These are phyloP conservation scores for Metschnikowia chrysomelidarum DNA, from an alignment of 805 yeast species.

Conservation along the genomic window DNA sequence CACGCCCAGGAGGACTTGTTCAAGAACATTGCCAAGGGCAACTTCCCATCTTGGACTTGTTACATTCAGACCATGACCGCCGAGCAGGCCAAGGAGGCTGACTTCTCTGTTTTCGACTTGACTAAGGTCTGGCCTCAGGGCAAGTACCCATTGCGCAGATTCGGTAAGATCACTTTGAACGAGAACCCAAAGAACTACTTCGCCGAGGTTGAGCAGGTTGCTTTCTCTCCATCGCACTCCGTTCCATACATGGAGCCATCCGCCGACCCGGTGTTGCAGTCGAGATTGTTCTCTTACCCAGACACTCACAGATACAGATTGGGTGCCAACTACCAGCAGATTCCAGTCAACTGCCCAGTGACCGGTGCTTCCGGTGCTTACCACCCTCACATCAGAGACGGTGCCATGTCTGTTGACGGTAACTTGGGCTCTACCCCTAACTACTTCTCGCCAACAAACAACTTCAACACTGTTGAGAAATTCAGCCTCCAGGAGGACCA, in stretches of 20 bases:
- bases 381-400: slow-evolving; percentile 79
- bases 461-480: slow-evolving; percentile 45
- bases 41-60: slow-evolving; percentile 80
- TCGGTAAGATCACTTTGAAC: slow-evolving; percentile 76
- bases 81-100: slow-evolving; percentile 69
- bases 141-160: slow-evolving; percentile 81
- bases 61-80: slow-evolving; percentile 85
- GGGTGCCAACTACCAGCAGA: slow-evolving; percentile 74
- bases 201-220: slow-evolving; percentile 85
- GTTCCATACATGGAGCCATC: slow-evolving; percentile 81
- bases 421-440: slow-evolving; percentile 79
- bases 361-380: slow-evolving; percentile 34
- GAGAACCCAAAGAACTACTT: slow-evolving; percentile 85
- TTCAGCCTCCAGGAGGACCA: slow-evolving; percentile 59
- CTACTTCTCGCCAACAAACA: slow-evolving; percentile 59
- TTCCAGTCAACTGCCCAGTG: slow-evolving; percentile 86
- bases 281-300: slow-evolving; percentile 78
- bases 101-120: slow-evolving; percentile 83
- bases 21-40: slow-evolving; percentile 73
- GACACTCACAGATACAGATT: slow-evolving; percentile 85
- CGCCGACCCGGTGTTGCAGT: slow-evolving; percentile 81
- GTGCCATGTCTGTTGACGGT: slow-evolving; percentile 59
- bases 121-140: slow-evolving; percentile 92
- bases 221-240: slow-evolving; percentile 82
- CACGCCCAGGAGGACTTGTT: slow-evolving; percentile 77